Evolutionary conservation across 2,329 filamentous ascomycete species (phyloP).

Genomic region (Colletotrichum truncatum): DNA sequence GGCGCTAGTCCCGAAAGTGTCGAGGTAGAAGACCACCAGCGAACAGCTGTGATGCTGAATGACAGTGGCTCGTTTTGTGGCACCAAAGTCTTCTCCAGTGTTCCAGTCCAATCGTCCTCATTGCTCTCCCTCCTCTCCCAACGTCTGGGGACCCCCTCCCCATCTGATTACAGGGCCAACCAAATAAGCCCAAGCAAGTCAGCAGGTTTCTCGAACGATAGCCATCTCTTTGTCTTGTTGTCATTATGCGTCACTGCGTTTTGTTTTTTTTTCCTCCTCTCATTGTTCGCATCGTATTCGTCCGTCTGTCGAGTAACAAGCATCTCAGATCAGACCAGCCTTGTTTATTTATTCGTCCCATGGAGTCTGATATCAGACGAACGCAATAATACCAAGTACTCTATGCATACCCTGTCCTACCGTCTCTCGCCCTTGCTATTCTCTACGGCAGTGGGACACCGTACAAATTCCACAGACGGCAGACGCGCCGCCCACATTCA

Average conservation of each 20-base stretch:
- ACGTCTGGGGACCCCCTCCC: neutral
- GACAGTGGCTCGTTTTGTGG: conserved; percentile 11
- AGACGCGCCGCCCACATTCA: neutral
- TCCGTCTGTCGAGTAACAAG: neutral
- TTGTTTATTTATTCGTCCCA: neutral
- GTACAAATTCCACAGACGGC: neutral
- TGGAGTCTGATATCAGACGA: conserved; percentile 5
- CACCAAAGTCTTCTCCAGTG: neutral
- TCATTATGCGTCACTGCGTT: conserved; percentile 16
- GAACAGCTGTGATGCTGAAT: neutral
- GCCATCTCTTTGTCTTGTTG: conserved; percentile 10
- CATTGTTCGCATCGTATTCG: too few species aligned
- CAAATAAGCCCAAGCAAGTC: conserved; percentile 1
- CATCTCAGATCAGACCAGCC: neutral
- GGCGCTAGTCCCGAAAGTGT: neutral
- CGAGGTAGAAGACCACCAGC: conserved; percentile 4
- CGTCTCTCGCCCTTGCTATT: too few species aligned
- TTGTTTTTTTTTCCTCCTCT: neutral
- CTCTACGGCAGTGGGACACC: too few species aligned
- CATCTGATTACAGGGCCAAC: conserved; percentile 12
- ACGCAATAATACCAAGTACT: neutral
- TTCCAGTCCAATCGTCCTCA: neutral
- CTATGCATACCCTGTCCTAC: too few species aligned
- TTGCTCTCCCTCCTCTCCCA: neutral
- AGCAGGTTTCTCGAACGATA: conserved; percentile 19